Evolutionary conservation across 495 filamentous ascomycete genomes (phyloP), one percentile per base, ranked within the genome.

Genomic region (Massariosphaeria phaeospora): DNA sequence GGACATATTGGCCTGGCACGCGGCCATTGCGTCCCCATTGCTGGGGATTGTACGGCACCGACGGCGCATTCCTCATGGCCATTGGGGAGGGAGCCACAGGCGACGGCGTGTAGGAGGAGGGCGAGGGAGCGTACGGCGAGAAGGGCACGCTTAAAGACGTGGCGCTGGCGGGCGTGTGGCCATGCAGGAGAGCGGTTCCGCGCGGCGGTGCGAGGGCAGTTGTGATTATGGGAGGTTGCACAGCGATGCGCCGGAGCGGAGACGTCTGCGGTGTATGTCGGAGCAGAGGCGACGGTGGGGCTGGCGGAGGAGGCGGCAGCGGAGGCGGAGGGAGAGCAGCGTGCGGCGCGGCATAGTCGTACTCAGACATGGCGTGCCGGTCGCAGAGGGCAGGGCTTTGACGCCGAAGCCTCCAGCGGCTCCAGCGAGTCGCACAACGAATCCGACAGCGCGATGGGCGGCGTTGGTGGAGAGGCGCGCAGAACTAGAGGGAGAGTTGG

Each of bases 11-110:
- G 26, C 57, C 55, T 44, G 63, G 40, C 26, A 68, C 18, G 45
- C 66, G 52, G 1, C 59, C 59, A 43, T 57, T 56, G 48, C 66
- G 62, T 34, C 65, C 62, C 70, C 70, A 73, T 62, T 71, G 67
- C 47, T 66, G 59, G 10, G 70, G 70, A 57, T 73, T 70, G 61
- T 73, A 73, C 12, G 66, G 59, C 23, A 61, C 55, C 18, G 55
- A 54, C 30, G 66, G 33, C 15, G 58, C 35, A 34, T 34, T 53
- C 55, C 67, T 59, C 48, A 64, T 55, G n/a, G 65, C 63, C 63
- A 68, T 59, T 13, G 63, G 61, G 23, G 63, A 62, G 23, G 56
- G 36, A n/a, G 45, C 38, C 41, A 34, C 39, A 15, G 59, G 55
- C 25, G 61, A 56, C 8, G 66, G 50, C 13, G 55, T 29, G 36